A percentile compares a stretch with the other conserved stretches of the same genome.
phyloP scores from a whole-genome alignment of 2,329 filamentous ascomycete genomes.

The Elsinoe ampelina region DNA sequence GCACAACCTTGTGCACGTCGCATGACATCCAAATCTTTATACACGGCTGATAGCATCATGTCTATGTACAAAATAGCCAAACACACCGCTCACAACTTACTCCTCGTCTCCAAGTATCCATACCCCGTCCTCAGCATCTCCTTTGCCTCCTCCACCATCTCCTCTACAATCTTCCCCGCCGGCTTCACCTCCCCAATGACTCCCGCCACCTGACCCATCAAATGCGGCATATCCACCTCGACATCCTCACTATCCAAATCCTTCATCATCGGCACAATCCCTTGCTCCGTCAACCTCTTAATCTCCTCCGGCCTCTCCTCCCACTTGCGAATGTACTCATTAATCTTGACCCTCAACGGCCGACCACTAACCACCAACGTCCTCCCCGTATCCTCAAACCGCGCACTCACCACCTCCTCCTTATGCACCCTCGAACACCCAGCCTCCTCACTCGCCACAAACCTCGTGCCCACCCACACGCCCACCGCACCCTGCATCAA shows the following conservation, averaged over 20 bases:
- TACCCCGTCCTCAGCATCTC: constrained; percentile 55
- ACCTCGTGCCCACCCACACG: constrained; percentile 91
- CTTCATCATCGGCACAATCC: constrained; percentile 70
- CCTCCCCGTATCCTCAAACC: constrained; percentile 68
- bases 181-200: constrained; percentile 69
- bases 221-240: constrained; percentile 74
- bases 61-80: background rate
- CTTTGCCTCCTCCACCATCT: constrained; percentile 75
- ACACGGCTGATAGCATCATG: background rate
- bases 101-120: constrained; percentile 45
- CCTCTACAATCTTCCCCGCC: constrained; percentile 72
- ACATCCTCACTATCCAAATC: constrained; percentile 68
- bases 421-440: constrained; percentile 77
- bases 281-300: constrained; percentile 61
- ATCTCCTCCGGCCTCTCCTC: constrained; percentile 67
- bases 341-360: constrained; percentile 69
- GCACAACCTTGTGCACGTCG: background rate
- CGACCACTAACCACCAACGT: constrained; percentile 77
- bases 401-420: constrained; percentile 68
- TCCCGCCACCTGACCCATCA: constrained; percentile 91
- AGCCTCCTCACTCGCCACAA: constrained; percentile 75
- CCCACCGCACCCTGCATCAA: constrained; percentile 82
- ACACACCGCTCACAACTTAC: constrained; percentile 34
- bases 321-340: constrained; percentile 77
- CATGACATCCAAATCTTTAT: background rate